phyloP scores from a whole-genome alignment of 257 asterid genomes.

The Rhazya stricta region DNA sequence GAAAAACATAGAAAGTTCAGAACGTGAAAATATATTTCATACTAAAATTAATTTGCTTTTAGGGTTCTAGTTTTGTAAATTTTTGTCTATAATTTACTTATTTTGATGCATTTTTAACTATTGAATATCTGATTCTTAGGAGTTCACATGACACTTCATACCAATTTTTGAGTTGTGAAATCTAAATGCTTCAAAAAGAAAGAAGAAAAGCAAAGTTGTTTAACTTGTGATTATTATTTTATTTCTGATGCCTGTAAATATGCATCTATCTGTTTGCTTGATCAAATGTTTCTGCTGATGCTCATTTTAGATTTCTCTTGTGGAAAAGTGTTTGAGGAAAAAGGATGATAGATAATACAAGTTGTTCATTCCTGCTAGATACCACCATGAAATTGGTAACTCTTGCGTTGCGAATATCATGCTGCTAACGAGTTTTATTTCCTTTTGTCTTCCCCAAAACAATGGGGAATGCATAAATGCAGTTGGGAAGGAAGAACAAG shows the following conservation, averaged over 20 bases:
- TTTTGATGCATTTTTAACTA: not conserved
- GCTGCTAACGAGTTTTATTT: constrained; percentile 9
- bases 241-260: not conserved
- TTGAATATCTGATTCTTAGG: not conserved
- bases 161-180: not conserved
- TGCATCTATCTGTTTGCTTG: not conserved
- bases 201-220: not conserved
- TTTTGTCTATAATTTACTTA: not conserved
- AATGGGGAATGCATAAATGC: constrained; percentile 26
- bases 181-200: not conserved
- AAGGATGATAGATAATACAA: not conserved
- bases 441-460: constrained; percentile 10
- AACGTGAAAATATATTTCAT: not conserved
- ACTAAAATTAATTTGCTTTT: not conserved
- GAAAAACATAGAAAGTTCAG: not conserved
- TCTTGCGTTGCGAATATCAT: not conserved
- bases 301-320: not conserved
- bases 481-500: constrained; percentile 89
- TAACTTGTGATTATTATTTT: not conserved
- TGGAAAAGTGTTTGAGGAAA: not conserved
- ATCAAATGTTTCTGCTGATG: not conserved
- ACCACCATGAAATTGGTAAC: not conserved
- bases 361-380: not conserved
- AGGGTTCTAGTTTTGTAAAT: not conserved
- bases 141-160: not conserved